Base-by-base conservation (phyloP, 2,329 filamentous ascomycete species). In the Ophiocordyceps camponoti-saundersi region DNA sequence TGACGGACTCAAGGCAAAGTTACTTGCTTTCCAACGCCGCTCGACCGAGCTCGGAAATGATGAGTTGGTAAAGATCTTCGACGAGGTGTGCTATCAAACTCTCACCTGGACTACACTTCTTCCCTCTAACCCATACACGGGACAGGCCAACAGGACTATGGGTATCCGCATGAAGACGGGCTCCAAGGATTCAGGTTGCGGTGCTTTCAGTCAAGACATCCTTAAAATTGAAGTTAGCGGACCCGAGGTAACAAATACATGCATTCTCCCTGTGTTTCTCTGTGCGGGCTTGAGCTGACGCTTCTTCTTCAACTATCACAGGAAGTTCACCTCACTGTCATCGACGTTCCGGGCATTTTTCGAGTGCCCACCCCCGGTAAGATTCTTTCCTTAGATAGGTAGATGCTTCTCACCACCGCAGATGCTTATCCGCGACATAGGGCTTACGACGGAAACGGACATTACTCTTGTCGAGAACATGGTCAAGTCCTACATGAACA, bases 321-420 rank as follows among this genome's bases (percentile, higher is more conserved):
- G 48, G 41, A 61, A 52, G 55, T 67, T 3, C 66, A 73, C 16
- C 60, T 75, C 6, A 76, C 71, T 0, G 61, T 76, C 7, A 75
- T 75, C 6, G 72, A 76, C n/a, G 69, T 76, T 0, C 72, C 72
- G 0, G 73, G 72, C 0, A 69, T 75, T 16, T 74, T 75, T 48
- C 62, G 66, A 8, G 55, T 56, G 1, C 51, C 64, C 3, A 66
- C 61, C 8, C 44, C 48, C 8, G 48, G 45, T 49, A 15, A 21
- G 46, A 11, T 15, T 5, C 15, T 3, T 16, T 6, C n/a, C n/a
- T n/a, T n/a, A n/a, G n/a, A n/a, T n/a, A 10, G n/a, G 6, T 16
- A 10, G 16, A 7, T 39, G 4, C 16, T 15, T n/a, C 32, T 34
- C 13, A 7, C 3, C 6, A 39, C 4, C 7, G 16, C 20, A 6